Percentiles rank a stretch among this genome's conserved stretches.
Conservation (phyloP, 306 rosid genomes). For the Astragalus membranaceus region DNA sequence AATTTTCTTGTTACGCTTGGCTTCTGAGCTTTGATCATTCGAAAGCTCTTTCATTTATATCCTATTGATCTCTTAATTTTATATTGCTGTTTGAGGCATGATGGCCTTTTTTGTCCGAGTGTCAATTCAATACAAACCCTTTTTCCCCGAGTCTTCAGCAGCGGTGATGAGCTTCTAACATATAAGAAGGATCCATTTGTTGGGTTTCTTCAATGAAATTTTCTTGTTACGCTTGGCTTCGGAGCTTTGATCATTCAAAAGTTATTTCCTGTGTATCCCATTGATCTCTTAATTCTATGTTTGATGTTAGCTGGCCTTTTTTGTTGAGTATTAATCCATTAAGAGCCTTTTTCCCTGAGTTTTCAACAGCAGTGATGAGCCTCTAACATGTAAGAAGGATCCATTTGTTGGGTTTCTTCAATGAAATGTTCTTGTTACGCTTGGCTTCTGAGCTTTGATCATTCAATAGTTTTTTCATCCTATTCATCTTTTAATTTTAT, state of each 20-base stretch:
- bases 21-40: slow-evolving; percentile 40
- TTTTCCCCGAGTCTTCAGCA: not conserved
- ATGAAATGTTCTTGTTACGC: slow-evolving; percentile 41
- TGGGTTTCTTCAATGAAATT: slow-evolving; percentile 38
- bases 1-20: slow-evolving; percentile 44
- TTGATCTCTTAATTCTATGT: not conserved
- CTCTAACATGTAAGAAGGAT: slow-evolving; percentile 38
- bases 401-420: slow-evolving; percentile 12
- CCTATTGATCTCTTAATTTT: too few relatives aligned
- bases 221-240: slow-evolving; percentile 59
- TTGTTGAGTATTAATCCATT: not conserved
- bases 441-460: slow-evolving; percentile 50
- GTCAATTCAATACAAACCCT: too few relatives aligned
- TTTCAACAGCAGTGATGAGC: slow-evolving; percentile 22
- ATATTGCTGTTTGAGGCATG: too few relatives aligned
- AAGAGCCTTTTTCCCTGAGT: not conserved
- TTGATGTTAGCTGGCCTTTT: not conserved
- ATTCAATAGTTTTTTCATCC: not conserved
- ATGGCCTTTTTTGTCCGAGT: too few relatives aligned
- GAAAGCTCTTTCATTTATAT: too few relatives aligned
- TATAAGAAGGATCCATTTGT: slow-evolving; percentile 22
- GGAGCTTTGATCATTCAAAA: slow-evolving; percentile 26
- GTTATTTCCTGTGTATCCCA: not conserved
- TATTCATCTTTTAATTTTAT: too few relatives aligned
- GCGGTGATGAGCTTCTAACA: slow-evolving; percentile 47